A percentile compares a stretch with the other conserved stretches of the same genome.
These are phyloP conservation scores for Acidiella bohemica DNA, from an alignment of 495 filamentous ascomycete genomes.

Conservation along the genomic window DNA sequence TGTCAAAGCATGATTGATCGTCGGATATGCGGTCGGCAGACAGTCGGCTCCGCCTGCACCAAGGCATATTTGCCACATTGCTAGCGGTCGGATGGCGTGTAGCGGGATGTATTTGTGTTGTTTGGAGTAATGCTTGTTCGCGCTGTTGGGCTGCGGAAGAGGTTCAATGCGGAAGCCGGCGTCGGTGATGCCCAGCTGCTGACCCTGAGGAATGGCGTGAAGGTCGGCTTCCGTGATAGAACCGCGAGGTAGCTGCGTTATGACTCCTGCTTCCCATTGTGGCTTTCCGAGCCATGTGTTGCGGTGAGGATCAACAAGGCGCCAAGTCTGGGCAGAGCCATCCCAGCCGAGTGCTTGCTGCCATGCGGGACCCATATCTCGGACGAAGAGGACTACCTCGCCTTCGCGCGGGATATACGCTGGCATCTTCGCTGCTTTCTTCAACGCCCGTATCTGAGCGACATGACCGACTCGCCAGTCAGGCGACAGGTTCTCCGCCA, in stretches of 20 bases:
- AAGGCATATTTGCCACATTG: conserved; percentile 37
- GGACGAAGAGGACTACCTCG: conserved; percentile 45
- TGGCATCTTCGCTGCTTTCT: conserved; percentile 30
- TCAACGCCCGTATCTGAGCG: conserved; percentile 23
- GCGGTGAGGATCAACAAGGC: conserved; percentile 25
- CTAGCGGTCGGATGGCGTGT: conserved; percentile 42
- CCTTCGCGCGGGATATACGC: conserved; percentile 42
- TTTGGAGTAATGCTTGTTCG: conserved; percentile 36
- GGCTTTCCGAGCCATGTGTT: conserved; percentile 28
- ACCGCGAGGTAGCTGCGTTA: conserved; percentile 37
- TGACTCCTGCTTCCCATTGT: conserved; percentile 43
- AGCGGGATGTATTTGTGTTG: conserved; percentile 43
- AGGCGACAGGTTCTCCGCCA: conserved; percentile 37
- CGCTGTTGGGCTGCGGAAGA: conserved; percentile 34
- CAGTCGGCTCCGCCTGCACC: too few species aligned
- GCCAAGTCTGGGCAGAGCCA: conserved; percentile 14
- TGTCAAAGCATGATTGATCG: conserved; percentile 41
- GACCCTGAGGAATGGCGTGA: conserved; percentile 24
- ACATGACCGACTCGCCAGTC: conserved; percentile 41
- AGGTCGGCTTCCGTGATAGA: conserved; percentile 33
- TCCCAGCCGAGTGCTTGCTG: conserved; percentile 27
- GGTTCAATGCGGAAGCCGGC: conserved; percentile 48
- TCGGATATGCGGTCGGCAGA: conserved; percentile 36
- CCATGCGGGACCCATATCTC: conserved; percentile 20
- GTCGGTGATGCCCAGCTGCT: conserved; percentile 34